Evolutionary conservation across 306 rosid genomes (phyloP).

Genomic region (Senna tora): DNA sequence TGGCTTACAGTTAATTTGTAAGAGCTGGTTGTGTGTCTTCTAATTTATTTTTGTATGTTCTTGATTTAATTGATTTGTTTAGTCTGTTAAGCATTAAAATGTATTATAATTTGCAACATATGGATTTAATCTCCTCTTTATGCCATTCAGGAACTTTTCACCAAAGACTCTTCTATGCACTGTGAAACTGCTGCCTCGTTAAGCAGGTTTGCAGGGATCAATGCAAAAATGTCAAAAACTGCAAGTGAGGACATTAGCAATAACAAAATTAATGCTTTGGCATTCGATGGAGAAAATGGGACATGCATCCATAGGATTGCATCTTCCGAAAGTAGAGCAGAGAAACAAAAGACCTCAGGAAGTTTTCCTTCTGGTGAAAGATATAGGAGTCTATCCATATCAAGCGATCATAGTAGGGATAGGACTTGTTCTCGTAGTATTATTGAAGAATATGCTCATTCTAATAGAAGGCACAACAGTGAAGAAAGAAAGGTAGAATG

Average conservation of each 20-base stretch:
- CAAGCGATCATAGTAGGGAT: constrained; percentile 41
- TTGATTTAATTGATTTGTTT: constrained; percentile 15
- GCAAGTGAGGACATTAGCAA: constrained; percentile 24
- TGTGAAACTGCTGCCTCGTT: constrained; percentile 6
- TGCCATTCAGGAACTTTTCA: constrained; percentile 41
- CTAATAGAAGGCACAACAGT: constrained; percentile 48
- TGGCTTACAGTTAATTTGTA: constrained; percentile 96
- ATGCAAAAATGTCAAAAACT: constrained; percentile 35
- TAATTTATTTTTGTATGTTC: constrained; percentile 38
- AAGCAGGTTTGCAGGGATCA: constrained; percentile 26
- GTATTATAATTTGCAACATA: constrained; percentile 20
- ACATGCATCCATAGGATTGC: constrained; percentile 24
- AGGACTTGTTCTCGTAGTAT: constrained; percentile 37
- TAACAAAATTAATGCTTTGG: constrained; percentile 35
- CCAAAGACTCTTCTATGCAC: constrained; percentile 10
- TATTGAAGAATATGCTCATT: constrained; percentile 62
- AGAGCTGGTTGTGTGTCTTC: constrained; percentile 82
- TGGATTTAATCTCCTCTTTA: constrained; percentile 38
- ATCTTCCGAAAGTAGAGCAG: constrained; percentile 56
- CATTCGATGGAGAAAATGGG: constrained; percentile 39
- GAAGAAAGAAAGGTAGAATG: constrained; percentile 46
- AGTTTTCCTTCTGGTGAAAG: constrained; percentile 46
- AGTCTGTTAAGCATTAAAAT: too few relatives aligned
- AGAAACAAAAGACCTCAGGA: constrained; percentile 38
- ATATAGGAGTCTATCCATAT: constrained; percentile 67